phyloP scores from a whole-genome alignment of 2,329 filamentous ascomycete species.

The Neofusicoccum laricinum region DNA sequence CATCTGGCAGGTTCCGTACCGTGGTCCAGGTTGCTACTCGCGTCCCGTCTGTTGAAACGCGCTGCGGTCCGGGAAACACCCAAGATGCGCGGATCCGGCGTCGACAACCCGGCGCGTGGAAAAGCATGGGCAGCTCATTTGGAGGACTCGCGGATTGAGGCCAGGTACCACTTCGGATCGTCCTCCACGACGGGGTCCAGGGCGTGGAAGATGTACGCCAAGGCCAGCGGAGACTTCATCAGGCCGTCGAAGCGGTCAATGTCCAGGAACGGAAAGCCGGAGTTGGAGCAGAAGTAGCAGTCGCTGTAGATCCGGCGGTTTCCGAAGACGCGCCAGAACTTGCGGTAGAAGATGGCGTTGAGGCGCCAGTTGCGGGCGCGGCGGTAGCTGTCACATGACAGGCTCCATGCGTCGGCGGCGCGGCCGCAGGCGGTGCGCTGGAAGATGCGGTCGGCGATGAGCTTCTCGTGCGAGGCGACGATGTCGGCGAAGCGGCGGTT shows the following conservation, averaged over 20 bases:
- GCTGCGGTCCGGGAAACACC: too few species aligned
- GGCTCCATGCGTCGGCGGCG: neutral
- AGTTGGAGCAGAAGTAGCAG: conserved; percentile 15
- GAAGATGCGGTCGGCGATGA: conserved; percentile 15
- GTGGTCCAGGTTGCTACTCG: too few species aligned
- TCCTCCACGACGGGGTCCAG: conserved; percentile 9
- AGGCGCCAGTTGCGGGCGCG: conserved; percentile 12
- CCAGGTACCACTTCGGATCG: conserved; percentile 14
- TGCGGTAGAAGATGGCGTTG: conserved; percentile 16
- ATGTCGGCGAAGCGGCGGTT: conserved; percentile 13
- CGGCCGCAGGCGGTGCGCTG: neutral
- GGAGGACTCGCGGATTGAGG: neutral
- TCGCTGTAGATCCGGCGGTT: conserved; percentile 14
- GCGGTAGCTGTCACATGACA: conserved; percentile 13
- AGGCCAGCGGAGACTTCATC: conserved; percentile 8
- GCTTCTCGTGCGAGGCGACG: conserved; percentile 8
- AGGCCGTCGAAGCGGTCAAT: conserved; percentile 12
- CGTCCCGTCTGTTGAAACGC: too few species aligned
- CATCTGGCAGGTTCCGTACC: too few species aligned
- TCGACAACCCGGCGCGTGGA: too few species aligned
- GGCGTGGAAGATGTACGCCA: conserved; percentile 14
- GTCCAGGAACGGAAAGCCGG: conserved; percentile 14
- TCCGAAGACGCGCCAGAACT: conserved; percentile 16
- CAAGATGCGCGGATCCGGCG: too few species aligned
- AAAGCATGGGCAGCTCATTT: neutral